Evolutionary conservation across 164 flowering plant genomes (phyloP), one percentile per base, ranked within the genome.

Genomic region (Platanus orientalis): DNA sequence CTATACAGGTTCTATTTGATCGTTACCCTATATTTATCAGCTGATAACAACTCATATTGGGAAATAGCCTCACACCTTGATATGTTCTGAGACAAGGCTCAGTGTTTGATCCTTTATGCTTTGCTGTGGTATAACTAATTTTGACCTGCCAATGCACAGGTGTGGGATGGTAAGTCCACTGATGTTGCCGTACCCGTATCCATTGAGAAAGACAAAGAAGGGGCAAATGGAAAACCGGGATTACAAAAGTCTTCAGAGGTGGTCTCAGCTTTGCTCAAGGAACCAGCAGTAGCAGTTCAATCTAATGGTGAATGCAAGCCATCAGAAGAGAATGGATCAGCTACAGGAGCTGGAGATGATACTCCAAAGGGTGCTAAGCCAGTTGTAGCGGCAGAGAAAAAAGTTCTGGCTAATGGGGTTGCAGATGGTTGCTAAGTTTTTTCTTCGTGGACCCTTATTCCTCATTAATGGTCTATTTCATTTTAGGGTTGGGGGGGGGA

Each of bases 151-250:
- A n/a, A n/a, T n/a, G n/a, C n/a, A n/a, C n/a, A 85, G 90, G 80
- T 75, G 1, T 83, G 83, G 89, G 90, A 82, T 69, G 88, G 85
- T 30, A 85, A 84, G 69, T 61, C 71, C 0, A 12, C 63, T n/a
- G 76, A 75, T 49, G 65, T 32, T 39, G 29, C 61, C 23, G n/a
- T n/a, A n/a, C 55, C n/a, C n/a, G n/a, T 23, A 27, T 19, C 28
- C 36, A 57, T 60, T 63, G 87, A 82, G 34, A 80, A 81, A 64
- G 86, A 45, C 17, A 70, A 74, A 26, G 81, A 79, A 25, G 61
- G 52, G 16, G 26, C 71, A 2, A 67, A 69, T 55, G 79, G 58
- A 9, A 76, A 79, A 52, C 16, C 63, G 14, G 66, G 63, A 26
- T 19, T 71, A 34, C 71, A 64, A 20, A 77, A 82, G 49, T 44